Evolutionary conservation across 257 asterid species (phyloP).

Genomic region (Solanum paucissectum): DNA sequence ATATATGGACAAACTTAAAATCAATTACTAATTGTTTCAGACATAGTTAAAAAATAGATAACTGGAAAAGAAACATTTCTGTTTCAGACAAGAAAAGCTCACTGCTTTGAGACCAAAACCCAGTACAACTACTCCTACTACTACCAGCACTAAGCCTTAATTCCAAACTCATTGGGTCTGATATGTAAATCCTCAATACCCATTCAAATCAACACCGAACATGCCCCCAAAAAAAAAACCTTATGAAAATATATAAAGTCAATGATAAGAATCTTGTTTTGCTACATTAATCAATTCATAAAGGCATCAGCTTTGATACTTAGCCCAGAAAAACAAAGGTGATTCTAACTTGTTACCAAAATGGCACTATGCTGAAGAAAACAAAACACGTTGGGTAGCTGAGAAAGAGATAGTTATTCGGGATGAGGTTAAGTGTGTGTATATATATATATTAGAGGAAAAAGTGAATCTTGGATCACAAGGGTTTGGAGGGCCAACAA

Average conservation of each 20-base stretch:
- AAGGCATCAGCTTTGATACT: neutral
- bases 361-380: neutral
- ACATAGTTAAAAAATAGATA: neutral
- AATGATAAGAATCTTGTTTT: neutral
- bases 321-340: neutral
- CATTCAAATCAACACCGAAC: neutral
- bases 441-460: neutral
- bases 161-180: neutral
- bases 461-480: constrained; percentile 1
- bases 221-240: neutral
- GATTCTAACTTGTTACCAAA: neutral
- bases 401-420: neutral
- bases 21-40: neutral
- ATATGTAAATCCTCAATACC: neutral
- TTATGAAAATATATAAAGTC: neutral
- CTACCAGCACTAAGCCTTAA: neutral
- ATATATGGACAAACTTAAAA: neutral
- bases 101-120: neutral
- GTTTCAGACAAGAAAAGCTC: neutral
- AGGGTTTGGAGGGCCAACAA: constrained; percentile 13
- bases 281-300: neutral
- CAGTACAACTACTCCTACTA: neutral
- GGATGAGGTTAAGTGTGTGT: neutral
- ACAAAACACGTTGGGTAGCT: neutral
- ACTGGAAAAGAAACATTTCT: neutral